A percentile compares a stretch with the other conserved stretches of the same genome.
Evolutionary conservation across 768 basidiomycete species (phyloP).

Genomic region (Phaeolepiota aurea): DNA sequence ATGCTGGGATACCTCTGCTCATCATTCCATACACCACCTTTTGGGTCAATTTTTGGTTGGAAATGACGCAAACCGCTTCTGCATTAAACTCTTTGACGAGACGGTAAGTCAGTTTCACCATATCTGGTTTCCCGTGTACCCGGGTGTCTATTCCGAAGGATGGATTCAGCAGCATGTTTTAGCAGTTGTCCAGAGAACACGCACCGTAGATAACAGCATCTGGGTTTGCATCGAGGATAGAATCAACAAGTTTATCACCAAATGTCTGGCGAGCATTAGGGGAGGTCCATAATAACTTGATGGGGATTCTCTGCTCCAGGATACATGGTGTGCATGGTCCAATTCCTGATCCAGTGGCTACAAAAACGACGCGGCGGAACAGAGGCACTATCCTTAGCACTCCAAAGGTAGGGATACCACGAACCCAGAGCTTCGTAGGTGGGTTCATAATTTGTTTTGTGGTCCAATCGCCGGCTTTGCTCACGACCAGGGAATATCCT

Average conservation of each 20-base stretch:
- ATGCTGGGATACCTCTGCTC: conserved; percentile 53
- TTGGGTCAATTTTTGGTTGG: conserved; percentile 47
- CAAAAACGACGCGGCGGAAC: conserved; percentile 47
- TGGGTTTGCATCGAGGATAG: conserved; percentile 44
- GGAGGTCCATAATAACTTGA: conserved; percentile 54
- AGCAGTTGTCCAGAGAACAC: background rate
- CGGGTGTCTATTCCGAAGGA: conserved; percentile 26
- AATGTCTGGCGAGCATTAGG: conserved; percentile 55
- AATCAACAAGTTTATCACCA: conserved; percentile 50
- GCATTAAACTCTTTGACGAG: conserved; percentile 40
- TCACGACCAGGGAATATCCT: conserved; percentile 50
- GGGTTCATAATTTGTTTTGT: conserved; percentile 43
- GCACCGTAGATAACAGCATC: conserved; percentile 49
- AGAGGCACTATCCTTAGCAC: conserved; percentile 46
- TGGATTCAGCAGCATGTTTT: background rate
- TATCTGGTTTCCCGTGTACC: conserved; percentile 37
- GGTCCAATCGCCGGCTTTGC: conserved; percentile 56
- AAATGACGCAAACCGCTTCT: conserved; percentile 50
- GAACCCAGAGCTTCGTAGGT: conserved; percentile 47
- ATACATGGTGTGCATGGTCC: conserved; percentile 54
- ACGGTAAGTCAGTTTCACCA: conserved; percentile 37
- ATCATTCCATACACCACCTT: conserved; percentile 55
- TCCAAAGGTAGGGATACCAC: conserved; percentile 48
- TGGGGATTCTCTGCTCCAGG: conserved; percentile 40
- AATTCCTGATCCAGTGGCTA: conserved; percentile 52